Base-by-base conservation (phyloP, 768 basidiomycete genomes). In the Neoboletus subvelutipes region DNA sequence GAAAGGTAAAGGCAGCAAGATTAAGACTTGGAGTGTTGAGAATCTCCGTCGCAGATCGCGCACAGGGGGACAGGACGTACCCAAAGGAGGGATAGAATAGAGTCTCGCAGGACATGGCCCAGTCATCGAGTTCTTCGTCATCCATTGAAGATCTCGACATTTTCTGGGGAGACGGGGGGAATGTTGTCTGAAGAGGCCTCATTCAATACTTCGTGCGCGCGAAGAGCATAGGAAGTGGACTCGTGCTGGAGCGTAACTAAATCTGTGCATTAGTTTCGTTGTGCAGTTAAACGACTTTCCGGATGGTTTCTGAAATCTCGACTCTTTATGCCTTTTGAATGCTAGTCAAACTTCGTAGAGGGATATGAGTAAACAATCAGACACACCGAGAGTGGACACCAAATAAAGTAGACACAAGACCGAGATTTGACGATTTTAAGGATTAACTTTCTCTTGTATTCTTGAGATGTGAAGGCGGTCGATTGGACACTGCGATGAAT, bases 1-100 rank as follows among this genome's bases (percentile, higher is more conserved):
- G 18, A 49, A 71, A 29, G 26, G 72, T 26, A 43, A 37, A 34
- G 18, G 12, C 20, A 5, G 12, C 33, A 22, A 57, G 39, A n/a
- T 48, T 18, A 28, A 57, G 40, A 42, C 56, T 57, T 13, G 9
- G 12, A 40, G 7, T 24, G 22, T 33, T 54, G 9, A 26, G 13
- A 10, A 24, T 18, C 6, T n/a, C 6, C 6, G 12, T 26, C 10
- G 24, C 5, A 15, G 18, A 33, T 17, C 51, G 4, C 13, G 12
- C 3, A 1, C 29, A 41, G 3, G 39, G 5, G 29, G 24, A 11
- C 9, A 36, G 37, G 20, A 55, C 37, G 18, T 33, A 48, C 55
- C 41, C 41, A 24, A 29, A 55, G n/a, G 34, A 31, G 20, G n/a
- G 37, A 28, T 12, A 22, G 29, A 18, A 22, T 26, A 3, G 13